These are phyloP conservation scores for Abrus pulchellus DNA, from an alignment of 306 rosid genomes.

Conservation along the genomic window DNA sequence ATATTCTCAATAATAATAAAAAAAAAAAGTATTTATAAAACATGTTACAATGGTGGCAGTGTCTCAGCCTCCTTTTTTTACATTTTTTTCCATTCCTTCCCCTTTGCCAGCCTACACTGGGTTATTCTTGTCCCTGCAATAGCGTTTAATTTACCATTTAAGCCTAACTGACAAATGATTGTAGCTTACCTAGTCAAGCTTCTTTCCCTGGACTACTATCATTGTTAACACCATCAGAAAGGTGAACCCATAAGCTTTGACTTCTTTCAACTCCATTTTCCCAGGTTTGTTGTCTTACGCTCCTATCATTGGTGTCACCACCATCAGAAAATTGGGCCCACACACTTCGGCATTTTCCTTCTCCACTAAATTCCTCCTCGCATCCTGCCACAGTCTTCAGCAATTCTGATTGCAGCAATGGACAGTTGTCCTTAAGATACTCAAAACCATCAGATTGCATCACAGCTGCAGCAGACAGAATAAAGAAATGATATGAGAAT, in stretches of 20 bases:
- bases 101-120: background rate
- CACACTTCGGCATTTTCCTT: constrained; percentile 86
- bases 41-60: constrained; percentile 46
- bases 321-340: constrained; percentile 99
- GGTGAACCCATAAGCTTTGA: constrained; percentile 79
- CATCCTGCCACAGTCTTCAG: constrained; percentile 93
- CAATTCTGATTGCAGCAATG: constrained; percentile 91
- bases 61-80: constrained; percentile 44
- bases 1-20: constrained; percentile 7
- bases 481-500: constrained; percentile 37
- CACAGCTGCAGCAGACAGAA: constrained; percentile 72
- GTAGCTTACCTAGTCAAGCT: constrained; percentile 55
- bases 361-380: constrained; percentile 89
- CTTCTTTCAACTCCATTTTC: constrained; percentile 78
- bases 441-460: constrained; percentile 96
- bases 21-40: constrained; percentile 37
- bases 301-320: constrained; percentile 83
- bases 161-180: constrained; percentile 38
- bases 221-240: constrained; percentile 76
- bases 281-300: constrained; percentile 89
- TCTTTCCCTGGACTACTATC: constrained; percentile 80
- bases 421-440: constrained; percentile 90
- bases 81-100: constrained; percentile 41
- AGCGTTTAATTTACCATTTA: constrained; percentile 34
- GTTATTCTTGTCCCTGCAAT: constrained; percentile 38